Base-by-base conservation (phyloP, 177 flowering plant genomes). In the Vitis hybrid region DNA sequence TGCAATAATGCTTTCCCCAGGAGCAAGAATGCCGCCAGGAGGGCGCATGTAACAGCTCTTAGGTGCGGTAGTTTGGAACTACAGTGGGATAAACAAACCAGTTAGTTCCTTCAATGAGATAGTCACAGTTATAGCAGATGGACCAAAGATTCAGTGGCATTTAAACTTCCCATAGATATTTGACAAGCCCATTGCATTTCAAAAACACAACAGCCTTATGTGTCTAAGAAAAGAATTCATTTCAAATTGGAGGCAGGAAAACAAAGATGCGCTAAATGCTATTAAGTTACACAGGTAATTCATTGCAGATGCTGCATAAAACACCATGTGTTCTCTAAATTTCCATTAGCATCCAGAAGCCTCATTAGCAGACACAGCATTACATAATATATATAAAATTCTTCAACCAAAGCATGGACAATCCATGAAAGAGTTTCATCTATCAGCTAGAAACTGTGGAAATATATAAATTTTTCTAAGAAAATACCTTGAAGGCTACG, bases 1-100 rank as follows among this genome's bases (percentile, higher is more conserved):
- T 14, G 97, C 99, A 66, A 93, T 84, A 27, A 90, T 67, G 65
- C 85, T 86, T 79, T 90, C 97, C 58, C 92, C 97, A 13, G 97
- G 97, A 78, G 94, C 88, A 76, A 94, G 91, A 30, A 90, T 87
- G 20, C 91, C 99, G 9, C 98, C 97, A 4, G 99, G 98, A 56
- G 99, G 99, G 5, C 99, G 91, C 98, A 94, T 94, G 66, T 82
- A 94, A 76, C 97, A 92, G 72, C 98, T 94, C 81, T 94, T 94
- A 3, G 98, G 98, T 50, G 95, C 95, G 68, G 97, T 94, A 3
- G 98, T 94, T 89, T 92, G 98, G 76, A 94, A 93, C 99, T 94
- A 58, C 65, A 71, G 21, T 62, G 59, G 58, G 49, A 74, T 1
- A 66, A 68, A 69, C 18, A 76, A 53, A 32, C 1, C 14, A 63